phyloP scores from a whole-genome alignment of 2,329 filamentous ascomycete genomes.

The Microcera coccophila region DNA sequence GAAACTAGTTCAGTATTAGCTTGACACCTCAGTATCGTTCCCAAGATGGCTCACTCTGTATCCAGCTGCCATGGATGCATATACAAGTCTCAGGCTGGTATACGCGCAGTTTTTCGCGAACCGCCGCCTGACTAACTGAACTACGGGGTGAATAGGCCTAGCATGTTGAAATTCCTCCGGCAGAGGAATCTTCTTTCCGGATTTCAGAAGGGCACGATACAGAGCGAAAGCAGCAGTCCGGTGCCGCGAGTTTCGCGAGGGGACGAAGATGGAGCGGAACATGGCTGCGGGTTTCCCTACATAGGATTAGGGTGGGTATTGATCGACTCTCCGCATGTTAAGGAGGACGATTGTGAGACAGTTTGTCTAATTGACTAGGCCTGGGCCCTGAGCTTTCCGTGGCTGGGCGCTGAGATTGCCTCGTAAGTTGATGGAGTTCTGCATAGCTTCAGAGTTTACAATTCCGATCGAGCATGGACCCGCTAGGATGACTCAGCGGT shows the following conservation, averaged over 20 bases:
- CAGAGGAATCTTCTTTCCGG: constrained; percentile 51
- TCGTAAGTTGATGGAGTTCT: no score
- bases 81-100: constrained; percentile 57
- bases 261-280: constrained; percentile 38
- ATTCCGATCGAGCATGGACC: no score
- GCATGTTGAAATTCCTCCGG: constrained; percentile 38
- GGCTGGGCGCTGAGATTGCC: no score
- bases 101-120: constrained; percentile 59
- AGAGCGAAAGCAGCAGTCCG: constrained; percentile 61
- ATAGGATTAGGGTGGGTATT: neutral
- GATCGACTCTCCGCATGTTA: constrained; percentile 11
- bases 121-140: constrained; percentile 55
- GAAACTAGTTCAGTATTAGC: constrained; percentile 32
- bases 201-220: constrained; percentile 64
- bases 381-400: no score
- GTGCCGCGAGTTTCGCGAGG: constrained; percentile 50
- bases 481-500: no score
- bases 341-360: no score
- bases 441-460: no score
- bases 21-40: neutral
- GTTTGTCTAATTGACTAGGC: no score
- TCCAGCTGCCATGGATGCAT: constrained; percentile 60
- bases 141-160: constrained; percentile 42
- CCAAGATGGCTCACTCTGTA: constrained; percentile 51
- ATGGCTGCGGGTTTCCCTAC: constrained; percentile 15